phyloP scores from a whole-genome alignment of 345 rosid genomes.

The Camelina laxa region DNA sequence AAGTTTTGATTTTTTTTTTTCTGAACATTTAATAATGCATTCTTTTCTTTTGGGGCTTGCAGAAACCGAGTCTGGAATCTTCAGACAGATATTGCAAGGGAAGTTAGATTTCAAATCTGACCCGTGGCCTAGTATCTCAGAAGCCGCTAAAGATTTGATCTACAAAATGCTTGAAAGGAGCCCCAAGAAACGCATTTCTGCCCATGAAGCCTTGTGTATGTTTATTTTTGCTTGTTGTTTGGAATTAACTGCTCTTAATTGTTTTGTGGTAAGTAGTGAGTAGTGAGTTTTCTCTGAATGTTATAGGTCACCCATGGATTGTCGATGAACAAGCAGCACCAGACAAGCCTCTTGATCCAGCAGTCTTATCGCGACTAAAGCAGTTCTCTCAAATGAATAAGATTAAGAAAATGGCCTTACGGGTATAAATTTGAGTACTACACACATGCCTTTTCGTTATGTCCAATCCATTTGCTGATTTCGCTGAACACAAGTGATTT shows the following conservation, averaged over 20 bases:
- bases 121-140: slow-evolving; percentile 96
- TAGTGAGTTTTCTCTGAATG: slow-evolving; percentile 34
- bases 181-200: slow-evolving; percentile 79
- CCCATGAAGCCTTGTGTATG: slow-evolving; percentile 90
- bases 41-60: slow-evolving; percentile 24
- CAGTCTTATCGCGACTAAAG: slow-evolving; percentile 90
- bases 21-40: background rate
- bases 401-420: slow-evolving; percentile 96
- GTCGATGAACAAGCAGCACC: slow-evolving; percentile 92
- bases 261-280: background rate
- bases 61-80: slow-evolving; percentile 98
- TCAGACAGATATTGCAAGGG: slow-evolving; percentile 84
- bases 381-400: slow-evolving; percentile 96
- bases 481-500: slow-evolving; percentile 9
- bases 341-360: slow-evolving; percentile 91
- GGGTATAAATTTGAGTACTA: slow-evolving; percentile 51
- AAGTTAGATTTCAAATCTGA: slow-evolving; percentile 85
- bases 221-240: slow-evolving; percentile 27
- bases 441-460: background rate
- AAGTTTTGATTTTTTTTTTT: slow-evolving; percentile 22
- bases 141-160: slow-evolving; percentile 86
- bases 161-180: slow-evolving; percentile 88
- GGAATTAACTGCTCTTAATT: background rate
- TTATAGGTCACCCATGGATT: slow-evolving; percentile 94
- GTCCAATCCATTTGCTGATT: background rate